Evolutionary conservation across 2,329 filamentous ascomycete genomes (phyloP), one percentile per base, ranked within the genome.

Genomic region (Aspergillus ruber): DNA sequence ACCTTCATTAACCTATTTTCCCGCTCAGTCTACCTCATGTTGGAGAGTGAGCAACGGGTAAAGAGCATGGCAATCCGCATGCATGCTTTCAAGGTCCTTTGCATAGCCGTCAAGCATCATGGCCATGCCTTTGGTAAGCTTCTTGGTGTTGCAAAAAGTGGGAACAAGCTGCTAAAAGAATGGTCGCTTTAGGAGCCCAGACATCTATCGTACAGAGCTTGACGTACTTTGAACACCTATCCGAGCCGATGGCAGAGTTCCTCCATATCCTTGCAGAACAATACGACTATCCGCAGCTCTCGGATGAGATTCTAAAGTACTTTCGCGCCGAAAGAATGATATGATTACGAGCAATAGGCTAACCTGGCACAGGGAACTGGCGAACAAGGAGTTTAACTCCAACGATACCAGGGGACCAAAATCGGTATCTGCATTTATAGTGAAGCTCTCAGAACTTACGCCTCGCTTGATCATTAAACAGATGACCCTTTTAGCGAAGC

Each of bases 171-270:
- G 17, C 36, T 39, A 39, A 39, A 21, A 39, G 36, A 15, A 10
- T 29, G 25, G 25, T 18, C 17, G 17, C 15, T 18, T 12, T 20
- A 94, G 88, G 88, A 44, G 93, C 93, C 1, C 93, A 98, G 77
- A 97, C 95, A 42, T 95, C 90, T 41, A 95, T 98, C 61, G 90
- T 97, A 46, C 93, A 98, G 68, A 97, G 93, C 64, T 73, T 98
- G 56, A 95, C 93, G 4, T 98, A 98, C 66, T 98, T 97, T 61
- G 93, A 98, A 70, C 93, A 98, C 68, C 74, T 98, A n/a, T 91
- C 93, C 0, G 93, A 98, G 63, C 93, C 93, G 1, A 98, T 98
- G 93, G 93, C 93, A 27, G 94, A 98, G 66, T 95, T 98, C 60
- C 74, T 98, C 4, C 89, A 97, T 60, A 98, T 97, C 61, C 76